Conservation (phyloP, 2,329 filamentous ascomycete genomes). For the Penicillium sp. region DNA sequence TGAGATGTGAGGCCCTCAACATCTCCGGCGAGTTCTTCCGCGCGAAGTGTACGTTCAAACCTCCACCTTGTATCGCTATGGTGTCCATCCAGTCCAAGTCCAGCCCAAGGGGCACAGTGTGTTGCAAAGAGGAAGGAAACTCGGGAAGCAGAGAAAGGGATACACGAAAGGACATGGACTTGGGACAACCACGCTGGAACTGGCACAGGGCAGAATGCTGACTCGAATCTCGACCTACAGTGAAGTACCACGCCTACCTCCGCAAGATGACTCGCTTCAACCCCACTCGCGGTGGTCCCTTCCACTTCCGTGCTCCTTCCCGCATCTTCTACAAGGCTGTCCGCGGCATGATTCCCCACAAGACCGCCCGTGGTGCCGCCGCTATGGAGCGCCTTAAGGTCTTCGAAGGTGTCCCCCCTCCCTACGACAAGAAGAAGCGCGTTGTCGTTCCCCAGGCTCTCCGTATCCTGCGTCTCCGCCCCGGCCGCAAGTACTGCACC, state of each 20-base stretch:
- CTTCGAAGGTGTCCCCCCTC: constrained; percentile 98
- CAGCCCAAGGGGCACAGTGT: background rate
- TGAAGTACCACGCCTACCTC: constrained; percentile 99
- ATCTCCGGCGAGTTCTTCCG: constrained; percentile 99
- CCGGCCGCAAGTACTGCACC: constrained; percentile 99
- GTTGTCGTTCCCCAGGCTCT: constrained; percentile 98
- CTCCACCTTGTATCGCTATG: constrained; percentile 17
- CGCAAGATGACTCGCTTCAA: constrained; percentile 99
- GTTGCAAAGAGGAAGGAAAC: background rate
- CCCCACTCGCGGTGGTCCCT: constrained; percentile 98
- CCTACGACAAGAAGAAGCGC: constrained; percentile 99
- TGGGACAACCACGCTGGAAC: background rate
- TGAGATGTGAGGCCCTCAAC: constrained; percentile 98
- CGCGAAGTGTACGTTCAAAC: constrained; percentile 87
- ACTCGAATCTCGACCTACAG: constrained; percentile 58
- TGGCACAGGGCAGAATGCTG: constrained; percentile 39
- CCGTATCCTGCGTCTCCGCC: constrained; percentile 93
- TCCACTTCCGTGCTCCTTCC: constrained; percentile 99
- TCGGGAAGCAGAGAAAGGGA: constrained; percentile 2
- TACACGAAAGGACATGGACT: background rate
- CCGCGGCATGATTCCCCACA: constrained; percentile 99
- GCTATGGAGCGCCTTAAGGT: constrained; percentile 99
- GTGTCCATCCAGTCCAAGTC: constrained; percentile 2
- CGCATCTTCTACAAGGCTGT: constrained; percentile 99
- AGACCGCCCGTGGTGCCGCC: constrained; percentile 95